Conservation (phyloP, 306 rosid species). For the Argentina anserina region DNA sequence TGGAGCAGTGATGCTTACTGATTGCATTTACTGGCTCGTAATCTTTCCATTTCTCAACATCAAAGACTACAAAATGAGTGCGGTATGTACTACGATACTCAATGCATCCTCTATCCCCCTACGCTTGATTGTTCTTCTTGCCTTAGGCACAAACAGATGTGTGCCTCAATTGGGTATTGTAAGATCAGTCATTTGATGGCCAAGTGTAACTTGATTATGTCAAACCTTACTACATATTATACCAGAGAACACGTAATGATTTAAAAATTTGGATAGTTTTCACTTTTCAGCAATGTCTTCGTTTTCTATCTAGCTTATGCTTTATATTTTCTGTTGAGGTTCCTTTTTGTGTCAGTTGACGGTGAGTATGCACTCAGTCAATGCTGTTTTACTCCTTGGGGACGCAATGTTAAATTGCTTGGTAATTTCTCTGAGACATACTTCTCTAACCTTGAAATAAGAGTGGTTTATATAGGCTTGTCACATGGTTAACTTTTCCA, state of each 20-base stretch:
- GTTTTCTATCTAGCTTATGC: not conserved
- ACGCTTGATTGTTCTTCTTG: not conserved
- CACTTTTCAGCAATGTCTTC: not conserved
- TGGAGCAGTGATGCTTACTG: slow-evolving; percentile 75
- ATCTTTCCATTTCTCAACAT: slow-evolving; percentile 64
- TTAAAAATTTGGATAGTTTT: not conserved
- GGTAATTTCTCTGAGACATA: slow-evolving; percentile 38
- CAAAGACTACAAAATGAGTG: slow-evolving; percentile 45
- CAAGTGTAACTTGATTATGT: not conserved
- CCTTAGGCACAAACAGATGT: not conserved
- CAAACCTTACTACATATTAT: not conserved
- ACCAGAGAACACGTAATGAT: not conserved
- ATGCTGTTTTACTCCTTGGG: slow-evolving; percentile 63
- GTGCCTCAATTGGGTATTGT: no score
- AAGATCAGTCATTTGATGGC: not conserved
- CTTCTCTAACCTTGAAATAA: slow-evolving; percentile 3
- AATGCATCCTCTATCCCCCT: slow-evolving; percentile 2
- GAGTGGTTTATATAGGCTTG: slow-evolving; percentile 12
- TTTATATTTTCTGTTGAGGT: not conserved
- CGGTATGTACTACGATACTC: slow-evolving; percentile 43
- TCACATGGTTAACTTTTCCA: slow-evolving; percentile 23
- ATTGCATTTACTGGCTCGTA: slow-evolving; percentile 54
- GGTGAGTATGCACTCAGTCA: slow-evolving; percentile 61
- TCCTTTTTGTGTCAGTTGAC: slow-evolving; percentile 55
- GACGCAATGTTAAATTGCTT: slow-evolving; percentile 70